phyloP scores from a whole-genome alignment of 2,329 filamentous ascomycete genomes.

The Lachnellula arida region DNA sequence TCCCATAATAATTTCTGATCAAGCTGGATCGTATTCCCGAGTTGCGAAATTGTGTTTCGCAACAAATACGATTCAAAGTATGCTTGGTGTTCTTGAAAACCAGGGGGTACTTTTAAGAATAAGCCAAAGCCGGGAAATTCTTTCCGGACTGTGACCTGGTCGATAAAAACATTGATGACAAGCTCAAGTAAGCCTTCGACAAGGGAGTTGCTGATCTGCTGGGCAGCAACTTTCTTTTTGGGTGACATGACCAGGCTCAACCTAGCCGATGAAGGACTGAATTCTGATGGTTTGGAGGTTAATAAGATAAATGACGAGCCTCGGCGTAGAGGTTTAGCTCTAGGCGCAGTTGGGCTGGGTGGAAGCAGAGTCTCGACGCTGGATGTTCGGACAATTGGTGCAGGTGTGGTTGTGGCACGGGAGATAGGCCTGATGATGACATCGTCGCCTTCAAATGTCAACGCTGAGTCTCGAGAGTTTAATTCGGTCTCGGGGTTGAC shows the following conservation, averaged over 20 bases:
- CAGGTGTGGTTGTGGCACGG: slow-evolving; percentile 51
- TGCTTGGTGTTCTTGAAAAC: slow-evolving; percentile 89
- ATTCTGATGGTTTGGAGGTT: slow-evolving; percentile 60
- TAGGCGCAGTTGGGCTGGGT: slow-evolving; percentile 36
- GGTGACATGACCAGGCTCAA: slow-evolving; percentile 60
- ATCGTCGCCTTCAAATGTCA: slow-evolving; percentile 82
- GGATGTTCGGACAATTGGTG: slow-evolving; percentile 70
- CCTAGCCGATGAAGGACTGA: slow-evolving; percentile 54
- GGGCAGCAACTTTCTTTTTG: slow-evolving; percentile 45
- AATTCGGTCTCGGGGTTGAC: slow-evolving; percentile 82
- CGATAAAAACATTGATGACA: slow-evolving; percentile 73
- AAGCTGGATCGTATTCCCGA: slow-evolving; percentile 65
- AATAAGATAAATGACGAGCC: slow-evolving; percentile 90
- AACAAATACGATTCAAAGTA: slow-evolving; percentile 92
- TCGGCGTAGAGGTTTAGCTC: slow-evolving; percentile 64
- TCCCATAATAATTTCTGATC: slow-evolving; percentile 72
- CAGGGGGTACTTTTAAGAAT: slow-evolving; percentile 83
- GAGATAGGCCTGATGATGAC: slow-evolving; percentile 64
- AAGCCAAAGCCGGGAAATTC: slow-evolving; percentile 87
- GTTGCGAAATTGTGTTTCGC: slow-evolving; percentile 64
- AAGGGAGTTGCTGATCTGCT: slow-evolving; percentile 61
- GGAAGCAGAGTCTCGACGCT: slow-evolving; percentile 49
- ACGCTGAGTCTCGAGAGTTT: slow-evolving; percentile 72
- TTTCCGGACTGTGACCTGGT: slow-evolving; percentile 79
- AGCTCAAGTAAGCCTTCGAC: slow-evolving; percentile 75